phyloP scores from a whole-genome alignment of 805 yeast genomes.

The Cyberlindnera bimundalis region DNA sequence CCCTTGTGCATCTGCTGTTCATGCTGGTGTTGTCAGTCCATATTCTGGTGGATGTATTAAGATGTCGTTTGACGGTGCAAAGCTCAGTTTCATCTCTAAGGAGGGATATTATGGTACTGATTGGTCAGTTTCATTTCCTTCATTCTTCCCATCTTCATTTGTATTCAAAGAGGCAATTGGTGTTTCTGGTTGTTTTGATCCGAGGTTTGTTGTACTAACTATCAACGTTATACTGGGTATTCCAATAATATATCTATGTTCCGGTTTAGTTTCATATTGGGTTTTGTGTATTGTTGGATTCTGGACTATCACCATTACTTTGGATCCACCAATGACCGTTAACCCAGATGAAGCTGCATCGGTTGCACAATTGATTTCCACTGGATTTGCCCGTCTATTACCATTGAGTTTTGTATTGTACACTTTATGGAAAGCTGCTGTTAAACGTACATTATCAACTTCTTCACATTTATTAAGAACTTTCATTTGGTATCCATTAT shows the following conservation, averaged over 20 bases:
- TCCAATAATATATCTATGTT: constrained; percentile 52
- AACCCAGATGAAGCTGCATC: constrained; percentile 51
- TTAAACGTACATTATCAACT: constrained; percentile 45
- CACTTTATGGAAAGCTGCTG: constrained; percentile 61
- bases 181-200: constrained; percentile 62
- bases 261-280: constrained; percentile 56
- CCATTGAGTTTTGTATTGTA: constrained; percentile 72
- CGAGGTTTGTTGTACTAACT: constrained; percentile 52
- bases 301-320: constrained; percentile 74
- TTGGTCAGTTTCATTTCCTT: constrained; percentile 50
- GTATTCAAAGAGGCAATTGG: constrained; percentile 45
- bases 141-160: constrained; percentile 75
- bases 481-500: constrained; percentile 66
- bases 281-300: constrained; percentile 60
- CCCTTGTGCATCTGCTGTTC: constrained; percentile 87
- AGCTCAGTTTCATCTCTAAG: constrained; percentile 43
- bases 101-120: constrained; percentile 52
- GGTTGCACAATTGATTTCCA: constrained; percentile 60
- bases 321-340: constrained; percentile 73
- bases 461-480: constrained; percentile 37
- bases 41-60: constrained; percentile 75
- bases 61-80: constrained; percentile 53
- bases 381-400: constrained; percentile 68
- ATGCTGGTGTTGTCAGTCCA: constrained; percentile 76
- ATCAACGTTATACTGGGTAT: constrained; percentile 61